Base-by-base conservation (phyloP, 495 filamentous ascomycete species). In the Aspergillus steynii region DNA sequence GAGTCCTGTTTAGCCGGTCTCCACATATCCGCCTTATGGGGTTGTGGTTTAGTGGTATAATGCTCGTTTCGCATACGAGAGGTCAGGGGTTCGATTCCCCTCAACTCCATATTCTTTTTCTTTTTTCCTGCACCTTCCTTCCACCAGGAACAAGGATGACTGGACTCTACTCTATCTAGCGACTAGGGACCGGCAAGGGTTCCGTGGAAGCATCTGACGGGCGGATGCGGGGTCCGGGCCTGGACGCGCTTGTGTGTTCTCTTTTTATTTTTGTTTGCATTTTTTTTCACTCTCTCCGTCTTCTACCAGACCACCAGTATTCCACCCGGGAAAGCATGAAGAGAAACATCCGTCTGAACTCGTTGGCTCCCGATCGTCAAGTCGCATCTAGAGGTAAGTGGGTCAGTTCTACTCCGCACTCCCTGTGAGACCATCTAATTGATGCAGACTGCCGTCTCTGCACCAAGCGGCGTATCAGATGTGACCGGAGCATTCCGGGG, bases 391-490 rank as follows among this genome's bases (percentile, higher is more conserved):
- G 55, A 55, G 62, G 65, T 67, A 42, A 0, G 37, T 42, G 0
- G 1, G 12, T 14, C 12, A 12, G 14, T 3, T 42, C 37, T 42
- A 42, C 7, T 42, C 37, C 14, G 37, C 20, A 20, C 20, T 42
- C 37, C 37, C 31, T 5, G 1, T 34, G 42, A 50, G 55, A 58
- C 15, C 46, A 27, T 49, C 26, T 26, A 29, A 45, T 53, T 47
- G 27, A 54, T 26, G 3, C 55, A 47, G 65, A 60, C 9, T 49
- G 58, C 28, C 58, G 63, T 25, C 47, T 49, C 10, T 68, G 66
- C 61, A 59, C 29, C 29, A 68, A 55, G 50, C 60, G 66, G 28
- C 66, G 66, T 54, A 68, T 68, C 28, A 65, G 61, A 60, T 68
- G 66, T 42, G 66, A 68, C 56, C 63, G 66, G 46, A 65, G 52